Evolutionary conservation across 768 basidiomycete species (phyloP).

Genomic region (Boletales sp.): DNA sequence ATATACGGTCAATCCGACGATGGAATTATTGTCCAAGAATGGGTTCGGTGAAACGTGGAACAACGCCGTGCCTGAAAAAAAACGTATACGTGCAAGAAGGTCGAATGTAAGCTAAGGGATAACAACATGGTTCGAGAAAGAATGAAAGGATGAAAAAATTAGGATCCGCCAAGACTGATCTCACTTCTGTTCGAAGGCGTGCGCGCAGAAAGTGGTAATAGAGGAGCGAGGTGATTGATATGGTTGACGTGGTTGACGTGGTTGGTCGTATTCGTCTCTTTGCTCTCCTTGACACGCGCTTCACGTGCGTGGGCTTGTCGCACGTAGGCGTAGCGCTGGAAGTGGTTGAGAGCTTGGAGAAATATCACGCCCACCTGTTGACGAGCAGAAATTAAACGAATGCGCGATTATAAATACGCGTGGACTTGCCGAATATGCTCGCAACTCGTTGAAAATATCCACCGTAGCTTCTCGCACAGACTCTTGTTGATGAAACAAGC

Average conservation of each 20-base stretch:
- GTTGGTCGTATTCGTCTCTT: no score
- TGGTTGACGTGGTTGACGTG: neutral
- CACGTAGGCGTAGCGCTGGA: constrained; percentile 85
- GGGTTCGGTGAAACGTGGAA: neutral
- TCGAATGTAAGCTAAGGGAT: constrained; percentile 27
- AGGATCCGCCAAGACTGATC: constrained; percentile 37
- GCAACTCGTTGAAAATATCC: constrained; percentile 78
- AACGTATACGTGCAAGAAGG: constrained; percentile 26
- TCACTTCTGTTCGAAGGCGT: constrained; percentile 48
- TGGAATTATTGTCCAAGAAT: no score
- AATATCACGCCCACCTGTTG: constrained; percentile 74
- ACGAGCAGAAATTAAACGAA: neutral
- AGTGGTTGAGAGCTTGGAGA: constrained; percentile 78
- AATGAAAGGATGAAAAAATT: constrained; percentile 1
- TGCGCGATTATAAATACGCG: neutral
- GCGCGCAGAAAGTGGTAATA: constrained; percentile 29
- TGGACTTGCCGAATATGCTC: constrained; percentile 65
- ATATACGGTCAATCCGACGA: no score
- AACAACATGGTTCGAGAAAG: neutral
- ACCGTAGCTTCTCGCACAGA: constrained; percentile 74
- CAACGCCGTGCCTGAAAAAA: neutral
- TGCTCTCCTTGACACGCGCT: constrained; percentile 32
- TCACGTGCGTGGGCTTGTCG: constrained; percentile 75
- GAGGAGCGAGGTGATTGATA: constrained; percentile 32
- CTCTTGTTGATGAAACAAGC: constrained; percentile 86